These are phyloP conservation scores for Erythrobasidium hasegawianum DNA, from an alignment of 1,284 basidiomycete species.

Conservation along the genomic window DNA sequence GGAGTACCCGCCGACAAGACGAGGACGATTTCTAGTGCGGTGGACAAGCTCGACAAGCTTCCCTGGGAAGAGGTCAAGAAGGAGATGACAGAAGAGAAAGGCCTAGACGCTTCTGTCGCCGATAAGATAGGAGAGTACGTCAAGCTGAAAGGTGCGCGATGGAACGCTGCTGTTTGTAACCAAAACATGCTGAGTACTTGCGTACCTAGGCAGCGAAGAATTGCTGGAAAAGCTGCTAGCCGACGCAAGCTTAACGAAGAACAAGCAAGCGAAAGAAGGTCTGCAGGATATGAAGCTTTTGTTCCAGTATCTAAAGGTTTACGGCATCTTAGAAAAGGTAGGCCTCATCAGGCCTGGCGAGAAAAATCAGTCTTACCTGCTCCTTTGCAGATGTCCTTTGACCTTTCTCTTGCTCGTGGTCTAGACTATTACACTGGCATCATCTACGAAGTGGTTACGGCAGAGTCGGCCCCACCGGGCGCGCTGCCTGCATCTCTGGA, in stretches of 20 bases:
- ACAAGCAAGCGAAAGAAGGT: slow-evolving; percentile 74
- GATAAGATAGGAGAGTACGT: slow-evolving; percentile 98
- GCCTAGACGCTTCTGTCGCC: slow-evolving; percentile 73
- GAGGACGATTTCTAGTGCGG: slow-evolving; percentile 89
- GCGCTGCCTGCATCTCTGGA: slow-evolving; percentile 54
- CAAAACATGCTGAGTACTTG: not conserved
- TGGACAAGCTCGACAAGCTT: slow-evolving; percentile 97
- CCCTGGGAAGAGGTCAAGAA: slow-evolving; percentile 89
- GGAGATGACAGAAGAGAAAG: slow-evolving; percentile 96
- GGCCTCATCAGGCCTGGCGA: slow-evolving; percentile 39
- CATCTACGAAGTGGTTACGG: slow-evolving; percentile 95
- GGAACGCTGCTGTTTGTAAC: not conserved
- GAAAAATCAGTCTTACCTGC: not conserved
- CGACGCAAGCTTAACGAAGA: slow-evolving; percentile 65
- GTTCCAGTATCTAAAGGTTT: slow-evolving; percentile 78
- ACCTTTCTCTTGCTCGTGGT: slow-evolving; percentile 90
- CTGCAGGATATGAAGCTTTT: slow-evolving; percentile 85
- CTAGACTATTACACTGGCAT: slow-evolving; percentile 99
- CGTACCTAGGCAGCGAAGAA: slow-evolving; percentile 63
- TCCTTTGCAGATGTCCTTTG: slow-evolving; percentile 74
- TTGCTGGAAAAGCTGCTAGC: slow-evolving; percentile 70
- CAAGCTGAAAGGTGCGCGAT: slow-evolving; percentile 72
- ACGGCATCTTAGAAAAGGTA: slow-evolving; percentile 73
- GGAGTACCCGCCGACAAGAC: slow-evolving; percentile 91
- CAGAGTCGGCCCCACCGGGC: slow-evolving; percentile 84